Evolutionary conservation across 441 rosid species (phyloP).

Genomic region (Brassica balearica): DNA sequence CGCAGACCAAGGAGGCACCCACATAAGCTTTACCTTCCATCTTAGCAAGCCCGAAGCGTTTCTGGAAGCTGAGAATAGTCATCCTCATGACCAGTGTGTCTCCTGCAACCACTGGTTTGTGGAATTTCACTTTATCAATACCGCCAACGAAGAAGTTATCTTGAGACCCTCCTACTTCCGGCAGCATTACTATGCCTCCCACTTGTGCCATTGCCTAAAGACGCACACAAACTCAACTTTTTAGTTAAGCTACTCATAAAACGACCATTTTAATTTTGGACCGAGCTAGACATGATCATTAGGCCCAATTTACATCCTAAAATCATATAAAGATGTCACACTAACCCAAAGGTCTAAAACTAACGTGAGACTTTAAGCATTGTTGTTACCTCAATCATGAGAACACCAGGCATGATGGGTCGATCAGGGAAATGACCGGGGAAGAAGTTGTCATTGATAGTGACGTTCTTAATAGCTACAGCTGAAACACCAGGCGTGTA

Average conservation of each 20-base stretch:
- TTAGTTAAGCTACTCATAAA: not conserved
- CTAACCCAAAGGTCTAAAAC: no score
- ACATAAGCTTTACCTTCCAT: slow-evolving; percentile 78
- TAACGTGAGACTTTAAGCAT: no score
- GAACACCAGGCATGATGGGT: slow-evolving; percentile 97
- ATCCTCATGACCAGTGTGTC: slow-evolving; percentile 91
- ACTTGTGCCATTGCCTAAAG: slow-evolving; percentile 91
- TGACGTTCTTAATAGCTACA: slow-evolving; percentile 92
- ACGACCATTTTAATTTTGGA: no score
- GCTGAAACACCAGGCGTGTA: slow-evolving; percentile 87
- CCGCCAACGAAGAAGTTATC: slow-evolving; percentile 84
- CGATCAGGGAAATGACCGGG: slow-evolving; percentile 96
- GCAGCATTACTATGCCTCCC: slow-evolving; percentile 90
- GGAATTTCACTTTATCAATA: slow-evolving; percentile 81
- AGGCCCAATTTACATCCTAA: no score
- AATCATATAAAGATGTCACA: no score
- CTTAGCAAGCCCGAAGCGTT: slow-evolving; percentile 78
- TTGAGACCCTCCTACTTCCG: slow-evolving; percentile 79
- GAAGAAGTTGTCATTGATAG: slow-evolving; percentile 89
- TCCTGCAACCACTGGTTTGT: slow-evolving; percentile 90
- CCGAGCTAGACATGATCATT: no score
- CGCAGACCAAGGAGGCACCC: slow-evolving; percentile 71
- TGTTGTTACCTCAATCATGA: slow-evolving; percentile 81
- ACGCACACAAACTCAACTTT: not conserved
- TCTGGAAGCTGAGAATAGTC: slow-evolving; percentile 84